These are phyloP conservation scores for Phycomyces blakesleeanus DNA, from an alignment of 192 early-diverging fungal species.

Conservation along the genomic window DNA sequence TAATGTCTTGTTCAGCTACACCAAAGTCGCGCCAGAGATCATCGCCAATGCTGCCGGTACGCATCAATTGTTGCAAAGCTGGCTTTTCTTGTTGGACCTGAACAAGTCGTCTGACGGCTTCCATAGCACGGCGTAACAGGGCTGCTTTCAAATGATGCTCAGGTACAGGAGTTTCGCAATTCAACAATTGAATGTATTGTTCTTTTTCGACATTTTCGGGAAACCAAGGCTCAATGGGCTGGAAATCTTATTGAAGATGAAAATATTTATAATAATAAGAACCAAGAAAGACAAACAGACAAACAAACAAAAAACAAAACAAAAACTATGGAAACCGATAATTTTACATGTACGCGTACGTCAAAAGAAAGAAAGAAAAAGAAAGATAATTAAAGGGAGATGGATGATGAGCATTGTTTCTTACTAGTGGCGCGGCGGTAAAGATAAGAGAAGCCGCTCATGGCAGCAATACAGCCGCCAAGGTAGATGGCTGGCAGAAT, in stretches of 20 bases:
- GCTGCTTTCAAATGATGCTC: conserved; percentile 65
- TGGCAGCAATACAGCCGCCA: conserved; percentile 39
- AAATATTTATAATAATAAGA: no score
- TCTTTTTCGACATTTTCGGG: conserved; percentile 55
- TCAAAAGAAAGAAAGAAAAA: no score
- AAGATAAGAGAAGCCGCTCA: conserved; percentile 36
- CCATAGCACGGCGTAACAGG: conserved; percentile 77
- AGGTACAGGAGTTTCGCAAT: conserved; percentile 53
- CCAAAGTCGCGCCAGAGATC: conserved; percentile 74
- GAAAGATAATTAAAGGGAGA: no score
- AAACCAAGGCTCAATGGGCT: conserved; percentile 68
- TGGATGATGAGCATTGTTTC: no score
- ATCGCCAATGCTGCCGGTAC: conserved; percentile 77
- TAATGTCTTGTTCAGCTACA: conserved; percentile 74
- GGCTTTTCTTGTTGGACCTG: conserved; percentile 80
- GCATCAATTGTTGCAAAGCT: conserved; percentile 68
- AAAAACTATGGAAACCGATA: no score
- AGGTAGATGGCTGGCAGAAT: conserved; percentile 35
- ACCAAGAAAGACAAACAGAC: no score
- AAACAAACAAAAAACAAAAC: no score
- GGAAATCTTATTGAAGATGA: conserved; percentile 18
- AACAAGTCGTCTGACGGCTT: conserved; percentile 66
- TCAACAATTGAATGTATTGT: conserved; percentile 61
- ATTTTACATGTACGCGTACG: no score
- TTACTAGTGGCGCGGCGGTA: conserved; percentile 32